These are phyloP conservation scores for Pseudogymnoascus sp. DNA, from an alignment of 2,329 filamentous ascomycete species.

Conservation along the genomic window DNA sequence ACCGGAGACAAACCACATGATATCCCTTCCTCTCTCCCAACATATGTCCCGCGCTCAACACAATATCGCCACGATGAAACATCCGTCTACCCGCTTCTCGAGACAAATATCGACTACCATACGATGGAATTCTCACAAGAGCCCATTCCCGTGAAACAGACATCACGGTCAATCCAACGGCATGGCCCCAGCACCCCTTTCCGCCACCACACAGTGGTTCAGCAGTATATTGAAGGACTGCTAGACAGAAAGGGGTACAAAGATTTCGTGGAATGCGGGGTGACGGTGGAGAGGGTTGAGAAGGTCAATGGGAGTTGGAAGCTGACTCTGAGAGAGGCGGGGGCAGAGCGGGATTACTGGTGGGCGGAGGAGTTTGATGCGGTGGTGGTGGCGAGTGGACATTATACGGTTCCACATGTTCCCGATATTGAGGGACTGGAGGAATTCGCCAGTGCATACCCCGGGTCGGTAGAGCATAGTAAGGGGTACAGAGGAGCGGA, in stretches of 20 bases:
- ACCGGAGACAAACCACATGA: slow-evolving; percentile 40
- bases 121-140: slow-evolving; percentile 55
- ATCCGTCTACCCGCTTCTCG: slow-evolving; percentile 52
- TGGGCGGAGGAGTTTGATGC: slow-evolving; percentile 58
- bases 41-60: slow-evolving; percentile 32
- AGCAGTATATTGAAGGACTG: slow-evolving; percentile 44
- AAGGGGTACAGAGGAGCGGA: slow-evolving; percentile 63
- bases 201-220: slow-evolving; percentile 49
- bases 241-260: slow-evolving; percentile 45
- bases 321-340: slow-evolving; percentile 40
- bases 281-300: slow-evolving; percentile 51
- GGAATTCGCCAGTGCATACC: slow-evolving; percentile 46
- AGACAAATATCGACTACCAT: slow-evolving; percentile 52
- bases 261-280: slow-evolving; percentile 44
- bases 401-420: slow-evolving; percentile 57
- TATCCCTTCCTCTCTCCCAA: slow-evolving; percentile 40
- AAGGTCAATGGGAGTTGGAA: slow-evolving; percentile 42
- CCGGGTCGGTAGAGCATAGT: slow-evolving; percentile 52
- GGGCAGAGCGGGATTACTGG: slow-evolving; percentile 43
- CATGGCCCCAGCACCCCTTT: slow-evolving; percentile 54
- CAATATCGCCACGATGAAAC: slow-evolving; percentile 47
- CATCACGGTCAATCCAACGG: slow-evolving; percentile 33
- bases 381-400: slow-evolving; percentile 56
- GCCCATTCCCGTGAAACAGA: slow-evolving; percentile 38
- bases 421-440: slow-evolving; percentile 51